Evolutionary conservation across 768 basidiomycete species (phyloP), one percentile per base, ranked within the genome.

Genomic region (Leccinum truebloodii): DNA sequence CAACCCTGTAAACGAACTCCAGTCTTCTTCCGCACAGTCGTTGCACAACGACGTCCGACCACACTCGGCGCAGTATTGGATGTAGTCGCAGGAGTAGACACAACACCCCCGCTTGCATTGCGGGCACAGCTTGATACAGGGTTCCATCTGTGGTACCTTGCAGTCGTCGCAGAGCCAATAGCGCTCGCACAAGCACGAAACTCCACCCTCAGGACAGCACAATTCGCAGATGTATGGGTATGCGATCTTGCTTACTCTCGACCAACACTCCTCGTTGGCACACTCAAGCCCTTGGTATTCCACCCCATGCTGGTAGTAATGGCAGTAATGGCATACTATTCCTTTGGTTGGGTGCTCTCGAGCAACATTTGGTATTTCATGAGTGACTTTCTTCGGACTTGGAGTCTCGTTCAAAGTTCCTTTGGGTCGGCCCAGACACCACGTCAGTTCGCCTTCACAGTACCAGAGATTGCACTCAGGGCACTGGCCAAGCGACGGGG

Each of bases 81-180:
- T 71, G 53, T 73, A 71, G 2, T 58, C 65, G 71, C 39, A 41
- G 18, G 39, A n/a, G 18, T 41, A n/a, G 18, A 41, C 18, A 41
- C 39, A 41, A 41, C 8, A 41, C 39, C 39, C 39, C 18, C 46
- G 55, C 37, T 2, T 58, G 61, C 72, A 71, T 32, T 39, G 67
- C 20, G 62, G 59, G 10, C 70, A 41, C 39, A 41, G 8, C 39
- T 41, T 41, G 39, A 41, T n/a, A n/a, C 39, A 41, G 18, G 39
- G 39, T 41, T 50, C 49, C 39, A 26, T 53, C 9, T 59, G 16
- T 32, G 60, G 57, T 2, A 50, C 13, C 52, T 53, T 57, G 62
- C 70, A 71, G 52, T 69, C 66, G 35, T 71, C 68, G 55, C 69
- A 71, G 12, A 62, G 44, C 69, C 70, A 67, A 52, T 57, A 61